phyloP scores from a whole-genome alignment of 768 basidiomycete species.

The Clathrus columnatus region DNA sequence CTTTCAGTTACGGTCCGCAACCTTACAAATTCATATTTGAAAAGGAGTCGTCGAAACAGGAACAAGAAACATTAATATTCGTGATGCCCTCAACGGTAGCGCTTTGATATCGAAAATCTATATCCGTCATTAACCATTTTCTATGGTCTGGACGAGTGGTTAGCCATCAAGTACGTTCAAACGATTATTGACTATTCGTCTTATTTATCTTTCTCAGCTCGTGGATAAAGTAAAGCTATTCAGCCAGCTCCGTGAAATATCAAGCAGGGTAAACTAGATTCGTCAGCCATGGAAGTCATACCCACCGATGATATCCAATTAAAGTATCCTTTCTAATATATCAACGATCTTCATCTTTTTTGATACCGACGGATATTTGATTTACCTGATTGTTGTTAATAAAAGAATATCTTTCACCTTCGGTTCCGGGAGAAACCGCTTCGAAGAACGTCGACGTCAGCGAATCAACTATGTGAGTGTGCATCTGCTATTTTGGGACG shows the following conservation, averaged over 20 bases:
- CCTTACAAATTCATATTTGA: conserved; percentile 40
- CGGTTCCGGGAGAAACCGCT: too few relatives aligned
- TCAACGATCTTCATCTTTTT: too few relatives aligned
- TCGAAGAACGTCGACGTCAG: too few relatives aligned
- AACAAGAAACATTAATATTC: conserved; percentile 10
- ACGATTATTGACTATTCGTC: not conserved
- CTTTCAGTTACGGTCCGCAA: conserved; percentile 35
- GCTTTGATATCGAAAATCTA: too few relatives aligned
- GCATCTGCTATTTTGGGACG: too few relatives aligned
- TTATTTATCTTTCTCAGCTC: conserved; percentile 25
- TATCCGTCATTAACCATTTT: not conserved
- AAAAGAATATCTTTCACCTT: too few relatives aligned
- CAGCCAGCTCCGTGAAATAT: conserved; percentile 24
- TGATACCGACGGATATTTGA: too few relatives aligned
- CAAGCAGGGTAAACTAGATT: conserved; percentile 14
- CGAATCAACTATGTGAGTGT: too few relatives aligned
- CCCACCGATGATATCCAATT: not conserved
- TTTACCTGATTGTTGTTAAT: too few relatives aligned
- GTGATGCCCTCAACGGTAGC: conserved; percentile 13
- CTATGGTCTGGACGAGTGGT: conserved; percentile 56
- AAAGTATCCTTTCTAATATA: too few relatives aligned
- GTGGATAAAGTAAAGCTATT: conserved; percentile 38
- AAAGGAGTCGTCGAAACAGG: conserved; percentile 3
- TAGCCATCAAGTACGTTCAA: conserved; percentile 50
- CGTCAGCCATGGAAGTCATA: not conserved